These are phyloP conservation scores for Venustampulla echinocandica DNA, from an alignment of 495 filamentous ascomycete genomes.

Conservation along the genomic window DNA sequence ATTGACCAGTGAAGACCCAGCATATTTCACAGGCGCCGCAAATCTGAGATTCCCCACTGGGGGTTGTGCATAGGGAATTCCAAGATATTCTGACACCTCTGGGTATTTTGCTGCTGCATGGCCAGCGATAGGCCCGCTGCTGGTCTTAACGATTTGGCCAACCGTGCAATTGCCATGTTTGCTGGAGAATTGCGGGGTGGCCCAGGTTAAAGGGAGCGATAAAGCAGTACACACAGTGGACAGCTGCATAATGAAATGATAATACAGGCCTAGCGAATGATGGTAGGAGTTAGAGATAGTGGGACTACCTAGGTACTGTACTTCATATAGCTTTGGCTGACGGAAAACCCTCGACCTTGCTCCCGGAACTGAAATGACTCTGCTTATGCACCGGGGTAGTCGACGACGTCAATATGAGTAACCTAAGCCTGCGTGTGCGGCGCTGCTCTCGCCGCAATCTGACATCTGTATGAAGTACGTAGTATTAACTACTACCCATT, in stretches of 20 bases:
- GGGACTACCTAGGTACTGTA: too few relatives aligned
- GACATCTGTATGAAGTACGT: too few relatives aligned
- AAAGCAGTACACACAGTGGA: not conserved
- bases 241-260: not conserved
- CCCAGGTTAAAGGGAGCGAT: not conserved
- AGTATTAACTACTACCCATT: too few relatives aligned
- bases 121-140: conserved; percentile 36
- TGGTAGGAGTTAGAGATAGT: too few relatives aligned
- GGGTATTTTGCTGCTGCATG: conserved; percentile 31
- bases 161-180: conserved; percentile 8
- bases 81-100: conserved; percentile 39
- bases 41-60: conserved; percentile 39
- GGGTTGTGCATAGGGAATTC: conserved; percentile 39
- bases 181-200: not conserved
- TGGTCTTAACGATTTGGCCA: conserved; percentile 19
- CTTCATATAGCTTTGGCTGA: too few relatives aligned
- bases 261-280: too few relatives aligned
- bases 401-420: too few relatives aligned
- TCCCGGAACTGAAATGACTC: too few relatives aligned
- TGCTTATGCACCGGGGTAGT: too few relatives aligned
- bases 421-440: too few relatives aligned
- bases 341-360: too few relatives aligned
- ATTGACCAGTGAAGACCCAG: conserved; percentile 12
- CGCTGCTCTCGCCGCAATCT: too few relatives aligned
- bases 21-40: conserved; percentile 28